Conservation (phyloP, 768 basidiomycete genomes). For the Mycena galopus region DNA sequence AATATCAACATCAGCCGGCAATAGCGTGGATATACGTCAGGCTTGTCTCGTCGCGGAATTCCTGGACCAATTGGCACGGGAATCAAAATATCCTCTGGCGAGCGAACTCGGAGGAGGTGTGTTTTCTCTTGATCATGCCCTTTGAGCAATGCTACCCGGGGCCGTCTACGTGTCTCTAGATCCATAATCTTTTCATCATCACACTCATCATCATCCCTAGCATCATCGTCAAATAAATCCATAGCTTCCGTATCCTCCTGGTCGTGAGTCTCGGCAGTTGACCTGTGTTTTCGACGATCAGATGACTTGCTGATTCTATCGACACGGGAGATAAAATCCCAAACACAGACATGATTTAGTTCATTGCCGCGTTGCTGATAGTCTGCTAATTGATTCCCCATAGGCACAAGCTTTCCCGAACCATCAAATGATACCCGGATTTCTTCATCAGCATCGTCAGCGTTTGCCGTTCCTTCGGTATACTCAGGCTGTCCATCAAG, state of each 20-base stretch:
- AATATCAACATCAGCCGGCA: constrained; percentile 55
- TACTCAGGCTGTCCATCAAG: constrained; percentile 12
- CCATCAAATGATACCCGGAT: constrained; percentile 25
- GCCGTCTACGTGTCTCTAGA: not conserved
- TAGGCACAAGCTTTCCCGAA: constrained; percentile 32
- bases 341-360: constrained; percentile 40
- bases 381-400: constrained; percentile 40
- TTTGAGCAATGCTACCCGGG: not conserved
- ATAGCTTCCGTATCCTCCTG: constrained; percentile 5
- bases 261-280: constrained; percentile 19
- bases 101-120: no score
- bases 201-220: not conserved
- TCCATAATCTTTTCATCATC: not conserved
- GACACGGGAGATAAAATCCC: constrained; percentile 45
- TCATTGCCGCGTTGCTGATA: constrained; percentile 38
- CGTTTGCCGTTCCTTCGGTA: not conserved
- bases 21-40: constrained; percentile 37
- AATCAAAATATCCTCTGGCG: no score
- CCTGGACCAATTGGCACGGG: constrained; percentile 44
- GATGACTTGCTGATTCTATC: constrained; percentile 36
- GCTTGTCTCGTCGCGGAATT: constrained; percentile 48
- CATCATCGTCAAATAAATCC: not conserved
- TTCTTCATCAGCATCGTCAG: constrained; percentile 30
- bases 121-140: constrained; percentile 36
- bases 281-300: constrained; percentile 17